phyloP scores from a whole-genome alignment of 139 green algal genomes.

The Tetraselmis striata region DNA sequence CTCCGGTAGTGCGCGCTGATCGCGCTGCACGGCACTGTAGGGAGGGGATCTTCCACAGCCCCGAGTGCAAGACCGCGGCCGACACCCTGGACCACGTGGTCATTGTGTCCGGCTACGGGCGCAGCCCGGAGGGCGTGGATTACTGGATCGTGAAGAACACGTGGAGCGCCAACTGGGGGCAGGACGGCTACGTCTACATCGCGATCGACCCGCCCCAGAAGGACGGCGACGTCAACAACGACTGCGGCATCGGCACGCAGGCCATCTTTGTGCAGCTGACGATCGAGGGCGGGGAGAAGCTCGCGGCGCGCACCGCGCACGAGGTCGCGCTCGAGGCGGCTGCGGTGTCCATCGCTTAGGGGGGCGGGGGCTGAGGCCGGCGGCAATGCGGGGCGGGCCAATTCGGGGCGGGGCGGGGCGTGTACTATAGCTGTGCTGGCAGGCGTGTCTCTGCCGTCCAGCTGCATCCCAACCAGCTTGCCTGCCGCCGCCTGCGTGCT shows the following conservation, averaged over 20 bases:
- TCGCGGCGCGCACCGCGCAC: not conserved
- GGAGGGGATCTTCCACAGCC: not conserved
- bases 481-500: no score
- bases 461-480: no score
- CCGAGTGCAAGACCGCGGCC: not conserved
- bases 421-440: no score
- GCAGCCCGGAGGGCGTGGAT: slow-evolving; percentile 15
- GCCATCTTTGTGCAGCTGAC: slow-evolving; percentile 21
- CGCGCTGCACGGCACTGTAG: no score
- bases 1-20: no score
- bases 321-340: not conserved
- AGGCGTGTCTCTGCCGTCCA: no score
- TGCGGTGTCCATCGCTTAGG: not conserved
- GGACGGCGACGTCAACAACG: slow-evolving; percentile 28
- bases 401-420: no score
- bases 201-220: not conserved
- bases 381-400: no score
- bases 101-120: not conserved
- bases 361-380: no score
- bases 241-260: slow-evolving; percentile 49
- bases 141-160: slow-evolving; percentile 53
- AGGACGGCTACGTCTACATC: slow-evolving; percentile 8
- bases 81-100: not conserved
- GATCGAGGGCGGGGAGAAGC: not conserved
- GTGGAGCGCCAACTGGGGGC: slow-evolving; percentile 31